Evolutionary conservation across 352 stramenopile species (phyloP).

Genomic region (Phytophthora sansomeana): DNA sequence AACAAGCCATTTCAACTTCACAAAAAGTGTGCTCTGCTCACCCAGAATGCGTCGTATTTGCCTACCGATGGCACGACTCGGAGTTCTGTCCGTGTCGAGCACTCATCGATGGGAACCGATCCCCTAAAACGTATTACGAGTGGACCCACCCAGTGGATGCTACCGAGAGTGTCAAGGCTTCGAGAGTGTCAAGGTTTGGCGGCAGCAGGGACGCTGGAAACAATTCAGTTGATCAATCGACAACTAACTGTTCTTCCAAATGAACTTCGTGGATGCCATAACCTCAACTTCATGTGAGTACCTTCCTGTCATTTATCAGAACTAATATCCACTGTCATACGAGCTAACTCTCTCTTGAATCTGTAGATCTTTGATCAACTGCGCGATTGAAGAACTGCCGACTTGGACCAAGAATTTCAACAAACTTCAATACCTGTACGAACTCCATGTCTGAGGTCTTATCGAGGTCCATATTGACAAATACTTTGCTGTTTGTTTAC

Average conservation of each 20-base stretch:
- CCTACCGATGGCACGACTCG: constrained; percentile 29
- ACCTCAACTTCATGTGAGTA: constrained; percentile 51
- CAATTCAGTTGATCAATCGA: constrained; percentile 47
- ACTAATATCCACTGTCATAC: background rate
- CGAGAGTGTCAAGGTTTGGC: too few relatives aligned
- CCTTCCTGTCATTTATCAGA: too few relatives aligned
- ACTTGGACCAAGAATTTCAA: constrained; percentile 40
- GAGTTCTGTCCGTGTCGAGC: constrained; percentile 41
- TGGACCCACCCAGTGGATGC: constrained; percentile 43
- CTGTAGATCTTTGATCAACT: constrained; percentile 42
- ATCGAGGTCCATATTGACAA: background rate
- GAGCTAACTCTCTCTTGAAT: background rate
- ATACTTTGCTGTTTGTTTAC: background rate
- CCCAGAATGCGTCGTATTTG: constrained; percentile 46
- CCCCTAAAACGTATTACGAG: constrained; percentile 43
- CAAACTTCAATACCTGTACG: constrained; percentile 53
- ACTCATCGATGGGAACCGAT: constrained; percentile 38
- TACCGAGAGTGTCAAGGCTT: constrained; percentile 26
- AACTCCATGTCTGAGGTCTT: background rate
- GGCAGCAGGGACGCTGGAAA: constrained; percentile 34
- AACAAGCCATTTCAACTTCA: constrained; percentile 20
- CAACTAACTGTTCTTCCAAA: constrained; percentile 32
- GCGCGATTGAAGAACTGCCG: constrained; percentile 34
- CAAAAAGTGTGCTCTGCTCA: constrained; percentile 22
- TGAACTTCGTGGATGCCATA: constrained; percentile 33